Conservation (phyloP, 768 basidiomycete genomes). For the Russula ochroleuca region DNA sequence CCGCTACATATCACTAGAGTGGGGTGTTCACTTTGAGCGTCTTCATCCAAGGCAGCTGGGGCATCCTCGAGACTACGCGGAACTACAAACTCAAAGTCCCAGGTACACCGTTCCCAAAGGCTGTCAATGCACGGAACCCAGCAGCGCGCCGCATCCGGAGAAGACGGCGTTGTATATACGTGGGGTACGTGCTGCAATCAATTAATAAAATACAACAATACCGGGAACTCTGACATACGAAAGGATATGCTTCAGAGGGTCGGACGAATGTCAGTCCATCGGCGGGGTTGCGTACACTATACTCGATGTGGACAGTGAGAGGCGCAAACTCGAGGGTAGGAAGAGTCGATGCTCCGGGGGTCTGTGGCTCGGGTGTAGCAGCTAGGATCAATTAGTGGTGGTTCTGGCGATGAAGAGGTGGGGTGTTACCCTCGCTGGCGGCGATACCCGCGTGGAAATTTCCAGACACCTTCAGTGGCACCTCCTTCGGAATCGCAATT, state of each 20-base stretch:
- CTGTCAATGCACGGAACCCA: constrained; percentile 99
- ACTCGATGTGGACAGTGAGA: constrained; percentile 70
- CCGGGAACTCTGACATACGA: constrained; percentile 49
- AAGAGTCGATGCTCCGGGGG: constrained; percentile 42
- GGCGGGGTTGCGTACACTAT: constrained; percentile 75
- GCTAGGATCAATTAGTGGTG: constrained; percentile 34
- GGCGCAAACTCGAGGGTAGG: constrained; percentile 54
- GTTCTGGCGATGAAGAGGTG: constrained; percentile 9
- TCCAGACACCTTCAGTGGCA: constrained; percentile 58
- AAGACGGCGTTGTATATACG: constrained; percentile 82
- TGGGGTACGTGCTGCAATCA: constrained; percentile 80
- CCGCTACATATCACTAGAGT: constrained; percentile 92
- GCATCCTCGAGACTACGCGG: constrained; percentile 73
- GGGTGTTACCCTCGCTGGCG: constrained; percentile 51
- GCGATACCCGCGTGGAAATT: constrained; percentile 42
- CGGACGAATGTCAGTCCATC: constrained; percentile 84
- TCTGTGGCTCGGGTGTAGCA: constrained; percentile 81
- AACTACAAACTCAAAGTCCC: constrained; percentile 97
- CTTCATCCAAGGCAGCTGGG: constrained; percentile 44
- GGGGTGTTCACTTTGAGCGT: constrained; percentile 57
- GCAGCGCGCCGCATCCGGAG: constrained; percentile 87
- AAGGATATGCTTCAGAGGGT: constrained; percentile 77
- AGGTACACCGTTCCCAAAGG: constrained; percentile 93
- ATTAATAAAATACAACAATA: constrained; percentile 3
- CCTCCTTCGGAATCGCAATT: constrained; percentile 76